Conservation (phyloP, 768 basidiomycete species). For the Dacryopinax primogenitus region DNA sequence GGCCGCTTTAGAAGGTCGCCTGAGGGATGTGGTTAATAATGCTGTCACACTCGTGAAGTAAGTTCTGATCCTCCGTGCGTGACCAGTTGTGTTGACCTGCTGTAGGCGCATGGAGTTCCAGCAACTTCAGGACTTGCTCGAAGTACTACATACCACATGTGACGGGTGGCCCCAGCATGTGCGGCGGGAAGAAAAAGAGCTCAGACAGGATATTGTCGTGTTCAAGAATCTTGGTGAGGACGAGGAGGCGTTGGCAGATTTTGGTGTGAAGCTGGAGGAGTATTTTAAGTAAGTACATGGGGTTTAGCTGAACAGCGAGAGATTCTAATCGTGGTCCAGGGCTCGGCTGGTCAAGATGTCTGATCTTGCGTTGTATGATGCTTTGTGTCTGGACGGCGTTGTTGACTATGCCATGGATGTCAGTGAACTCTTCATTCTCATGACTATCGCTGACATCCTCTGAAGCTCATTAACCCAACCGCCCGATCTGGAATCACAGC, state of each 20-base stretch:
- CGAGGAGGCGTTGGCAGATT: not conserved
- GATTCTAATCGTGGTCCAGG: not conserved
- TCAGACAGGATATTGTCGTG: conserved; percentile 2
- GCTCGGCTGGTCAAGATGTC: not conserved
- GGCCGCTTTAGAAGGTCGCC: not conserved
- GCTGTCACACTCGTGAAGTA: not conserved
- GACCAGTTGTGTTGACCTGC: not conserved
- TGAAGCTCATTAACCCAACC: conserved; percentile 62
- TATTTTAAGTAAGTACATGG: not conserved
- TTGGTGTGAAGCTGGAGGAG: not conserved
- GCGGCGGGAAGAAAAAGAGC: not conserved
- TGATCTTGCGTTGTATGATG: not conserved
- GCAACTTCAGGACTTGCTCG: conserved; percentile 5
- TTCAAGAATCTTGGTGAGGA: not conserved
- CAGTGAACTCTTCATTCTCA: not conserved
- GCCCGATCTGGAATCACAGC: conserved; percentile 47
- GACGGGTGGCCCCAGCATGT: not conserved
- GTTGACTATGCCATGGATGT: not conserved
- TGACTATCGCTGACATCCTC: conserved; percentile 23
- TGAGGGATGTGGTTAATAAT: not conserved
- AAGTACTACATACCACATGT: not conserved
- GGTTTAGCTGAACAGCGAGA: too few relatives aligned
- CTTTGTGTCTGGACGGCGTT: not conserved
- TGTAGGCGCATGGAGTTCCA: conserved; percentile 2
- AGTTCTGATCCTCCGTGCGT: not conserved